Conservation (phyloP, 1,284 basidiomycete species). For the Cutaneotrichosporon sp. region DNA sequence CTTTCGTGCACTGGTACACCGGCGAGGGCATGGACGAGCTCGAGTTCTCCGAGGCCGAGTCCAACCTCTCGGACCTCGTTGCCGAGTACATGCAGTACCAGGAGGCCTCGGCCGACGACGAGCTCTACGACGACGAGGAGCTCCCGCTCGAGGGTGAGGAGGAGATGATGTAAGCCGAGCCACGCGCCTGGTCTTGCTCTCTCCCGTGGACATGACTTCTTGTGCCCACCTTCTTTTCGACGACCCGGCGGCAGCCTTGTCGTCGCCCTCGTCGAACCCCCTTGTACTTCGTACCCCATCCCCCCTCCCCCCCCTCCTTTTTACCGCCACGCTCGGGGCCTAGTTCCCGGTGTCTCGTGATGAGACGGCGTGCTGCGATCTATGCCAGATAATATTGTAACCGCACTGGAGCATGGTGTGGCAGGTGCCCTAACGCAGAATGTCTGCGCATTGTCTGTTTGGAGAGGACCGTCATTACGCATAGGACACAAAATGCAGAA, state of each 20-base stretch:
- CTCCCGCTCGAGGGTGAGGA: conserved; percentile 47
- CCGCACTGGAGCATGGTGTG: neutral
- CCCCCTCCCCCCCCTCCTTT: conserved; percentile 14
- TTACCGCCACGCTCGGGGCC: conserved; percentile 45
- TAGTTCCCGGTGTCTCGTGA: conserved; percentile 49
- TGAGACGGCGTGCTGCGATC: conserved; percentile 51
- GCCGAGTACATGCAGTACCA: conserved; percentile 94
- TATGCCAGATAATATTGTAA: conserved; percentile 6
- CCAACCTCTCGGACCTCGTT: conserved; percentile 93
- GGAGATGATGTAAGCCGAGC: conserved; percentile 27
- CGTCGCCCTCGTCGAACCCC: conserved; percentile 20
- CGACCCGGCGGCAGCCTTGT: conserved; percentile 26
- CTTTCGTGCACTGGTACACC: conserved; percentile 99
- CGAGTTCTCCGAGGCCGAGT: conserved; percentile 89
- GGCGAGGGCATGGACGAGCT: conserved; percentile 99
- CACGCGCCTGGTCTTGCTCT: conserved; percentile 10
- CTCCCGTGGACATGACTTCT: conserved; percentile 10
- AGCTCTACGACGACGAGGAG: conserved; percentile 55
- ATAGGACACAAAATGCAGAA: too few relatives aligned
- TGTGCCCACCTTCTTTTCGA: conserved; percentile 11
- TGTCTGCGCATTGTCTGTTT: neutral
- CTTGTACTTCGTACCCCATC: conserved; percentile 4
- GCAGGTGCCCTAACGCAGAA: too few relatives aligned
- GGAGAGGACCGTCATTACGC: too few relatives aligned
- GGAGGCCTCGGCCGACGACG: conserved; percentile 65